Evolutionary conservation across 108 stramenopile genomes (phyloP), one percentile per base, ranked within the genome.

Genomic region (Craspedostauros australis): DNA sequence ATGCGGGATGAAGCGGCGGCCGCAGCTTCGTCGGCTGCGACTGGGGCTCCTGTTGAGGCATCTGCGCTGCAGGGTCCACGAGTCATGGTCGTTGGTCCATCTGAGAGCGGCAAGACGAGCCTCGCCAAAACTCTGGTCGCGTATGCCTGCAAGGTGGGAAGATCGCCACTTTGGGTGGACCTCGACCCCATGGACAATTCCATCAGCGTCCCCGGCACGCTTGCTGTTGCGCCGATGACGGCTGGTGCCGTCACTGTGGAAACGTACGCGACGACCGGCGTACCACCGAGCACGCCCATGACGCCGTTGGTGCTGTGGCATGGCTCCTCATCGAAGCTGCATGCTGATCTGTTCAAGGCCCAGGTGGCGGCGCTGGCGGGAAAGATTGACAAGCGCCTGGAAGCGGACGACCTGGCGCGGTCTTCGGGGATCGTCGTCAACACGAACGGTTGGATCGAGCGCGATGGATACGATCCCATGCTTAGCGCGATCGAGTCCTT

Each of bases 21-120:
- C 5, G 18, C 21, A 18, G 48, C 30, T 9, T 57, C 0, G 11
- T 21, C 36, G 19, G 25, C 39, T 4, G 20, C 32, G 4, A 6
- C 20, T 18, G 11, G 8, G 1, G n/a, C n/a, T n/a, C n/a, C n/a
- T n/a, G n/a, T n/a, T n/a, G n/a, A n/a, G n/a, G n/a, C n/a, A n/a
- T n/a, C n/a, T n/a, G n/a, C n/a, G 54, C 29, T 25, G n/a, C 64
- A 74, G 32, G 90, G 90, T 45, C 90, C 92, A 38, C 59, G 92
- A 38, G 88, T 93, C 14, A 58, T 93, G 38, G 42, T 93, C 7
- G 73, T 73, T 2, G 92, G 92, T 41, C 80, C 80, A 2, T 41
- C 84, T 4, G 92, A 93, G 39, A 85, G 71, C 34, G 92, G 92
- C 24, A 93, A 93, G 60, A 72, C 88, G 38, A 86, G 77, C 43